phyloP scores from a whole-genome alignment of 2,329 filamentous ascomycete species.

The Coleophoma cylindrospora region DNA sequence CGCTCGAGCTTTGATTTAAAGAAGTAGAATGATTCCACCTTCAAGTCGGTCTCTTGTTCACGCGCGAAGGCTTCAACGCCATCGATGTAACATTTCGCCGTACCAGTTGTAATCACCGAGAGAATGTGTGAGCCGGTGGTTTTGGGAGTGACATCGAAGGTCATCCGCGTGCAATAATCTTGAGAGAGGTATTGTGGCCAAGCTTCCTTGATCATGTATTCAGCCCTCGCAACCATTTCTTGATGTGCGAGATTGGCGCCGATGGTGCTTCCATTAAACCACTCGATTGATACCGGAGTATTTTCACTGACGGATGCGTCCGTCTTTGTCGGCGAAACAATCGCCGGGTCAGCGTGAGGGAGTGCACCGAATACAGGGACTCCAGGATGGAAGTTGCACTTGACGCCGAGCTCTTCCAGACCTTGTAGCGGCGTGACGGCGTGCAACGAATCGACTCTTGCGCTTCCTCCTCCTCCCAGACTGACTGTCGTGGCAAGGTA shows the following conservation, averaged over 20 bases:
- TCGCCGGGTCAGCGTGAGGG: not conserved
- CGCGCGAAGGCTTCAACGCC: constrained; percentile 6
- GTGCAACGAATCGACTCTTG: not conserved
- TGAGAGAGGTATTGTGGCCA: constrained; percentile 2
- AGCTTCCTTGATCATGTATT: constrained; percentile 3
- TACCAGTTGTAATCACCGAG: constrained; percentile 22
- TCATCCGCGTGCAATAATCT: constrained; percentile 4
- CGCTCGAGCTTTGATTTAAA: constrained; percentile 19
- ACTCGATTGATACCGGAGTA: not conserved
- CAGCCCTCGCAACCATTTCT: not conserved
- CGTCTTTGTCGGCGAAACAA: not conserved
- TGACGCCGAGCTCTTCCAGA: not conserved
- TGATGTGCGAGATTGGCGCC: not conserved
- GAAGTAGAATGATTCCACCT: constrained; percentile 1
- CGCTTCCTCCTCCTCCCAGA: not conserved
- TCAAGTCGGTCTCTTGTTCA: not conserved
- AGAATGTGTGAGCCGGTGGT: constrained; percentile 22
- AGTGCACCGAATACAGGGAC: constrained; percentile 1
- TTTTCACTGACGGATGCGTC: not conserved
- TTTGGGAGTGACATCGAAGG: constrained; percentile 18
- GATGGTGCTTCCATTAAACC: constrained; percentile 1
- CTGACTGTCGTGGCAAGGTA: not conserved
- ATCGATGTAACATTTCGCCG: constrained; percentile 19
- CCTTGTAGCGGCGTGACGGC: not conserved
- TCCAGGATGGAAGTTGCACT: not conserved